These are phyloP conservation scores for Kregervanrija pseudodelftensis DNA, from an alignment of 805 yeast genomes.

Conservation along the genomic window DNA sequence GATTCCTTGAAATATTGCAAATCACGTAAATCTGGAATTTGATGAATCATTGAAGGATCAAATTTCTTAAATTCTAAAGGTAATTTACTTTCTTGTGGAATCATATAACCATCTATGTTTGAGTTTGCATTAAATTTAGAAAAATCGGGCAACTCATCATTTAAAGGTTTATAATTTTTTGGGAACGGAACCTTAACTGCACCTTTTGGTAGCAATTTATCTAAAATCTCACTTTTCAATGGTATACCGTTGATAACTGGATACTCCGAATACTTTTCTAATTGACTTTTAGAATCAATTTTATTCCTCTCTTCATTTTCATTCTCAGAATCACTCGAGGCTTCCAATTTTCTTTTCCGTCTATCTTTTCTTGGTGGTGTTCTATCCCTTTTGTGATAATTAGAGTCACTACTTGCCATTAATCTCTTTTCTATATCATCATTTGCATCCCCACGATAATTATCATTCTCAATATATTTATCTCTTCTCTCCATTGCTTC, in stretches of 20 bases:
- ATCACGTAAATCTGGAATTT: constrained; percentile 59
- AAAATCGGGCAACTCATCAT: constrained; percentile 30
- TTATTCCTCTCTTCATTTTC: constrained; percentile 11
- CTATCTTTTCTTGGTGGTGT: constrained; percentile 10
- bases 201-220: constrained; percentile 45
- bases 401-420: not conserved
- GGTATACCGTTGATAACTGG: constrained; percentile 29
- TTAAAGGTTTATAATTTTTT: constrained; percentile 32
- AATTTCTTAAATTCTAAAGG: constrained; percentile 20
- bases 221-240: constrained; percentile 40
- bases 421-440: not conserved
- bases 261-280: not conserved
- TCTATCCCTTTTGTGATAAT: constrained; percentile 9
- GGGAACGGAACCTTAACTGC: constrained; percentile 41
- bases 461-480: too few relatives aligned
- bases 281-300: too few relatives aligned
- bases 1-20: constrained; percentile 62
- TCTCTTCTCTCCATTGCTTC: too few relatives aligned
- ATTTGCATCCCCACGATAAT: constrained; percentile 3
- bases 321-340: constrained; percentile 17
- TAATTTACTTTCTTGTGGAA: constrained; percentile 41
- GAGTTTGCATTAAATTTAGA: constrained; percentile 16
- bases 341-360: constrained; percentile 13
- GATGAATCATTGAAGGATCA: constrained; percentile 37
- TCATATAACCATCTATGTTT: constrained; percentile 34